Conservation (phyloP, 179 eudicot genomes). For the Spergularia azorica region DNA sequence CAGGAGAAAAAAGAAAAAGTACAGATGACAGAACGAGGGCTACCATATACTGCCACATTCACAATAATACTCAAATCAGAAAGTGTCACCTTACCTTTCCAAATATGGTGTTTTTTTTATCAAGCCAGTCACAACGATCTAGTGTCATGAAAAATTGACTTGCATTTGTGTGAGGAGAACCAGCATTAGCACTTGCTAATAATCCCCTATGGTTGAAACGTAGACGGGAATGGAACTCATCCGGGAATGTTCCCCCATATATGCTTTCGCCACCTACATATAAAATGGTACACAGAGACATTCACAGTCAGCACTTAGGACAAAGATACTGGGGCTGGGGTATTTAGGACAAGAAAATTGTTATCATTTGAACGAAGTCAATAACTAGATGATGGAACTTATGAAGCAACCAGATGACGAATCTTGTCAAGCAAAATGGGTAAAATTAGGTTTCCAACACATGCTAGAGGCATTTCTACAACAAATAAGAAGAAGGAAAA, state of each 20-base stretch:
- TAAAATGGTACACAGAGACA: constrained; percentile 7
- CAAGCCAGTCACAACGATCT: constrained; percentile 99
- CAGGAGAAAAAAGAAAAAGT: background rate
- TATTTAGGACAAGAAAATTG: background rate
- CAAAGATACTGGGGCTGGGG: background rate
- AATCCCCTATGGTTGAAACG: constrained; percentile 95
- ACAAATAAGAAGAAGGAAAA: background rate
- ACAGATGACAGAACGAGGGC: background rate
- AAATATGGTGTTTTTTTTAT: constrained; percentile 90
- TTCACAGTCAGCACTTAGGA: constrained; percentile 11
- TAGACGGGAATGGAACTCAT: constrained; percentile 92
- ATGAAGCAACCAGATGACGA: background rate
- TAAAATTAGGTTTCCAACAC: background rate
- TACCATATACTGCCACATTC: background rate
- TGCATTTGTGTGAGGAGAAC: constrained; percentile 83
- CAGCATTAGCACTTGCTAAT: constrained; percentile 95
- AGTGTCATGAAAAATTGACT: constrained; percentile 89
- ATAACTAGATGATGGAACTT: background rate
- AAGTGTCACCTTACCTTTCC: constrained; percentile 63
- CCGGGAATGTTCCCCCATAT: constrained; percentile 73
- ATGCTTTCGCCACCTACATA: constrained; percentile 95
- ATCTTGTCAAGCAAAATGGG: background rate
- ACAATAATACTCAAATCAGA: background rate
- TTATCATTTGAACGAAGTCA: background rate
- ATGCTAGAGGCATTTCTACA: background rate